phyloP scores from a whole-genome alignment of 495 filamentous ascomycete species.

The Cladorrhinum samala region DNA sequence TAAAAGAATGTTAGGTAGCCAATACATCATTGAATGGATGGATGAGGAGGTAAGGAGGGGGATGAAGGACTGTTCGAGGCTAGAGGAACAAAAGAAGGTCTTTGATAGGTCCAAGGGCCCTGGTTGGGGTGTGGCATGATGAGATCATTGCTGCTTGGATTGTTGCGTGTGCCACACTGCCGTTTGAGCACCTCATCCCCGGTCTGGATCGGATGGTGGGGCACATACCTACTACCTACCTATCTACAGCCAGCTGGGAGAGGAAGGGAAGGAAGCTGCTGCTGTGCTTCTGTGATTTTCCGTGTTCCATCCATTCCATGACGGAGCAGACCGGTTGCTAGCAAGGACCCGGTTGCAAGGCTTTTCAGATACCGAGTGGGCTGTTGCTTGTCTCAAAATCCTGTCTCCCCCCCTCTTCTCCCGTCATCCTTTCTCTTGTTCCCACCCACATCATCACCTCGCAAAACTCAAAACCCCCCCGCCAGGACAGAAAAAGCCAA shows the following conservation, averaged over 20 bases:
- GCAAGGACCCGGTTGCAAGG: too few relatives aligned
- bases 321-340: not conserved
- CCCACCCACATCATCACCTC: not conserved
- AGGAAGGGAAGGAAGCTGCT: not conserved
- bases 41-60: not conserved
- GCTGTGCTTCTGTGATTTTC: not conserved
- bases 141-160: constrained; percentile 34
- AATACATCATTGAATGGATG: too few relatives aligned
- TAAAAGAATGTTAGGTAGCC: too few relatives aligned
- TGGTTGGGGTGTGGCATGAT: constrained; percentile 26
- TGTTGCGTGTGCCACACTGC: too few relatives aligned
- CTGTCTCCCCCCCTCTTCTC: constrained; percentile 6
- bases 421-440: not conserved
- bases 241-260: too few relatives aligned
- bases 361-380: not conserved
- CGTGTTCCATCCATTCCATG: not conserved
- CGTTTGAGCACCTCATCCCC: too few relatives aligned
- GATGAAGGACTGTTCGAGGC: not conserved
- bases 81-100: not conserved
- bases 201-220: too few relatives aligned
- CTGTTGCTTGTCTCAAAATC: constrained; percentile 7
- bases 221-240: too few relatives aligned
- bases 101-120: constrained; percentile 16
- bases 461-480: not conserved
- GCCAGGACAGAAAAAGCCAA: not conserved